A percentile compares a stretch with the other conserved stretches of the same genome.
Conservation (phyloP, 2,329 filamentous ascomycete species). For the Botrytis deweyae region DNA sequence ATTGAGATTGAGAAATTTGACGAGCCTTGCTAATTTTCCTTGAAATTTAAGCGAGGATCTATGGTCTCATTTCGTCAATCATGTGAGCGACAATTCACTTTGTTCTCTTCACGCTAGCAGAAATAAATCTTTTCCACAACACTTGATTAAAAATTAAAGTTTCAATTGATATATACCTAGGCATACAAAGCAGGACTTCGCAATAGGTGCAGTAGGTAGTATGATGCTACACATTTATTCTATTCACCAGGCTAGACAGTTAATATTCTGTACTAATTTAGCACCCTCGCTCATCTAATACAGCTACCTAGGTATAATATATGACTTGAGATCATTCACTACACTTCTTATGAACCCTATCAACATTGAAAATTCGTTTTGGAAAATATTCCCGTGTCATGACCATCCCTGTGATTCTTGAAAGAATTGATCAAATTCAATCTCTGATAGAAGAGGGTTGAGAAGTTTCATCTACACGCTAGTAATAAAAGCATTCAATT, state of each 20-base stretch:
- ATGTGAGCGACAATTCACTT: not conserved
- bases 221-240: not conserved
- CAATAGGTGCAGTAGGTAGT: not conserved
- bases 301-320: not conserved
- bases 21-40: not conserved
- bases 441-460: not conserved
- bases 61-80: not conserved
- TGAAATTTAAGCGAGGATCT: not conserved
- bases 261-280: not conserved
- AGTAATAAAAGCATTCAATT: not conserved
- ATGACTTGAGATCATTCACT: not conserved
- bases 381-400: rapidly evolving
- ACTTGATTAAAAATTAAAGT: rapidly evolving
- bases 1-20: not conserved
- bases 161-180: not conserved
- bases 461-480: not conserved
- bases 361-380: too few species aligned
- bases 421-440: not conserved
- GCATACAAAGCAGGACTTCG: rapidly evolving
- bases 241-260: not conserved
- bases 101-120: not conserved
- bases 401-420: not conserved
- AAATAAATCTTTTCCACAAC: rapidly evolving
- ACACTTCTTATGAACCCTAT: not conserved
- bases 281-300: not conserved